Base-by-base conservation (phyloP, 257 asterid genomes). In the Osmanthus fragrans region DNA sequence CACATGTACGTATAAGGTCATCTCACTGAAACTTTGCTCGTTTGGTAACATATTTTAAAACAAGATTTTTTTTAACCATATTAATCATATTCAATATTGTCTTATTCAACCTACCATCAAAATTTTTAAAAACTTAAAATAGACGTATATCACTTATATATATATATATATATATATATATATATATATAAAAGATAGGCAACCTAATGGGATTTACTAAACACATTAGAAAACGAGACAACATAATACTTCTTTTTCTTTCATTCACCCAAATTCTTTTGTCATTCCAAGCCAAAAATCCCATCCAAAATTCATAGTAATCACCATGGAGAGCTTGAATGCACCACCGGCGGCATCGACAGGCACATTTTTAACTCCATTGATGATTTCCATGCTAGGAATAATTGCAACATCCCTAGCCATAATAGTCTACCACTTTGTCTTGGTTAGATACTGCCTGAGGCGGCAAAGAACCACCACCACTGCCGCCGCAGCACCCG, bases 381-480 rank as follows among this genome's bases (percentile, higher is more conserved):
- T 92, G 4, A 60, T 86, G 65, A 84, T 88, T 33, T 85, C 90
- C 18, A 21, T 84, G 80, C 4, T 85, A 0, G 95, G 92, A 70
- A 83, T 90, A 64, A n/a, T 87, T 0, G 63, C 74, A 30, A 76
- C 90, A 0, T 64, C 84, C 56, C 12, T 76, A 1, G 87, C 86
- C 21, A 64, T 90, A 18, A 29, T 86, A 13, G 19, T 79, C 21
- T 92, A 92, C 86, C 94, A 88, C n/a, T 80, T 82, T 29, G 9
- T 90, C 75, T 75, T 88, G 58, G 80, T 79, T 27, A 87, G 74
- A 51, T 85, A 70, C 83, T 92, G 89, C 80, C 10, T 63, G 40
- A 36, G 85, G 12, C 76, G 89, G 76, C 74, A 37, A 73, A 71
- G 19, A 51, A 12, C 66, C 73, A 4, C 77, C 51, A 9, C 74